These are phyloP conservation scores for Phlyctochytrium planicorne DNA, from an alignment of 192 early-diverging fungal genomes.

Conservation along the genomic window DNA sequence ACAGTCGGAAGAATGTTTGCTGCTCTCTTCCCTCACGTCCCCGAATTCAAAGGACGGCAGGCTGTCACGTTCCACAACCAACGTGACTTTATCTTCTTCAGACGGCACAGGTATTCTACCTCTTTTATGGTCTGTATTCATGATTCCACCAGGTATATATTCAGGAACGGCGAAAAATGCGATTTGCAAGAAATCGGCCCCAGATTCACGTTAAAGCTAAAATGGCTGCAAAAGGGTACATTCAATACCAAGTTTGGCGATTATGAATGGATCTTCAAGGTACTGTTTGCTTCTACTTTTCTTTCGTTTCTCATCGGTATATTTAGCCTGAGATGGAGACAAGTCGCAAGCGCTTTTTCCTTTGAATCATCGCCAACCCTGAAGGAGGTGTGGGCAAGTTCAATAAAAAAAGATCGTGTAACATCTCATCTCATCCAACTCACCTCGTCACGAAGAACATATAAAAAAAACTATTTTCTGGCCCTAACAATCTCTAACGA, in stretches of 20 bases:
- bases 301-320: slow-evolving; percentile 3
- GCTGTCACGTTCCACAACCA: slow-evolving; percentile 98
- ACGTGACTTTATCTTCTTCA: slow-evolving; percentile 98
- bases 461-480: not conserved
- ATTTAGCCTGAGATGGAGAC: slow-evolving; percentile 77
- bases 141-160: slow-evolving; percentile 70
- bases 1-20: slow-evolving; percentile 96
- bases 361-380: too few relatives aligned
- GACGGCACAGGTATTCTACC: slow-evolving; percentile 74
- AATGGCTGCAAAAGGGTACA: slow-evolving; percentile 94
- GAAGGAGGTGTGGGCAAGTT: too few relatives aligned
- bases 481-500: not conserved
- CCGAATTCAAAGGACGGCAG: slow-evolving; percentile 93
- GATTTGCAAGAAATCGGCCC: slow-evolving; percentile 96
- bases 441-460: not conserved
- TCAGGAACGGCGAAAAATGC: slow-evolving; percentile 66
- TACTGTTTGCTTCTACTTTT: slow-evolving; percentile 6
- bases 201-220: slow-evolving; percentile 88
- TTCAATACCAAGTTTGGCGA: slow-evolving; percentile 87
- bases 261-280: slow-evolving; percentile 96
- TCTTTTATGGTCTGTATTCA: not conserved
- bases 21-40: slow-evolving; percentile 93
- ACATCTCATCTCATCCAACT: slow-evolving; percentile 1
- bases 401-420: too few relatives aligned
- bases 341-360: slow-evolving; percentile 81